Evolutionary conservation across 306 rosid species (phyloP).

Genomic region (Purshia tridentata): DNA sequence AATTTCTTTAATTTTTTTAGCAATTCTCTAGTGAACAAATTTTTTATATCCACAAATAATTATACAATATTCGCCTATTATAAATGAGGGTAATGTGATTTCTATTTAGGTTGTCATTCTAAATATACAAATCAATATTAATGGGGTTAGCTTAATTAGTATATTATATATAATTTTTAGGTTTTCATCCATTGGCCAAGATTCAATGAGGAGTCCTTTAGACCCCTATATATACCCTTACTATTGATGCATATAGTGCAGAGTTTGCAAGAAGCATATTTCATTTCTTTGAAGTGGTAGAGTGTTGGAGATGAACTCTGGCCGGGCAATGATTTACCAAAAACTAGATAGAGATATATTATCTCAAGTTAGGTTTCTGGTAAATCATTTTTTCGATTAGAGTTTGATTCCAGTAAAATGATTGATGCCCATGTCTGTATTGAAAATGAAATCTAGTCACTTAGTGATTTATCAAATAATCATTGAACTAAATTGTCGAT

Average conservation of each 20-base stretch:
- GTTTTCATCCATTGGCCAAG: not conserved
- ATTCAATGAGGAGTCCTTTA: not conserved
- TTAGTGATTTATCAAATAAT: not conserved
- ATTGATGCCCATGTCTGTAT: not conserved
- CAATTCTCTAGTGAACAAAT: too few species aligned
- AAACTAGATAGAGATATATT: not conserved
- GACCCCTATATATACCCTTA: not conserved
- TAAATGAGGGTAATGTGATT: not conserved
- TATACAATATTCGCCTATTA: not conserved
- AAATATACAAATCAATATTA: not conserved
- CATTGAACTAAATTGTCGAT: not conserved
- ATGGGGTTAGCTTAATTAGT: not conserved
- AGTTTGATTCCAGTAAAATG: not conserved
- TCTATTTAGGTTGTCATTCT: not conserved
- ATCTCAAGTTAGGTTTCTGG: not conserved
- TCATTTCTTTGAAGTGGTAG: too few species aligned
- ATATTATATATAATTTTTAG: not conserved
- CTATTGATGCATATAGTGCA: not conserved
- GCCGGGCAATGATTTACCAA: not conserved
- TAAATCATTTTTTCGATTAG: constrained; percentile 5
- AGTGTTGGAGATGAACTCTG: not conserved
- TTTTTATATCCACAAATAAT: not conserved
- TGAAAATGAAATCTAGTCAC: not conserved
- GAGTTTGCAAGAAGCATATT: not conserved
- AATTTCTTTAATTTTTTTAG: too few species aligned